Conservation (phyloP, 1,284 basidiomycete species). For the Mycosarcoma mackinlayi region DNA sequence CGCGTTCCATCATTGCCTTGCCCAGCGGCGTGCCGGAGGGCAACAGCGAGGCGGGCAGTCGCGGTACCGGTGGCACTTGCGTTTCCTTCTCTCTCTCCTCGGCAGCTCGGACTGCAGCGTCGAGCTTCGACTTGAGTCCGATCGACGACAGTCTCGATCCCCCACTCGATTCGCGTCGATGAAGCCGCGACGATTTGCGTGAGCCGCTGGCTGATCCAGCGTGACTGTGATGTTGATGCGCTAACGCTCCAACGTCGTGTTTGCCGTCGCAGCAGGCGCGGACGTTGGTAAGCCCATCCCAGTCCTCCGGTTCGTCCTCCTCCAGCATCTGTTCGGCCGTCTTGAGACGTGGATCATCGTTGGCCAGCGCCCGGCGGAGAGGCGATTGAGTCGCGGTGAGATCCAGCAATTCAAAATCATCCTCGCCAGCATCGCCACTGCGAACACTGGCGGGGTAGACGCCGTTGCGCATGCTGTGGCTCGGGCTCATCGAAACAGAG, state of each 20-base stretch:
- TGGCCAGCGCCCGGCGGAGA: slow-evolving; percentile 31
- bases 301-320: slow-evolving; percentile 82
- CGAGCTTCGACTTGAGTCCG: slow-evolving; percentile 42
- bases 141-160: slow-evolving; percentile 32
- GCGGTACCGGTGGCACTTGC: slow-evolving; percentile 13
- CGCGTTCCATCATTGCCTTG: slow-evolving; percentile 8
- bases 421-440: slow-evolving; percentile 23
- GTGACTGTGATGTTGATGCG: slow-evolving; percentile 41
- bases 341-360: slow-evolving; percentile 52
- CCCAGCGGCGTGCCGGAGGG: slow-evolving; percentile 16
- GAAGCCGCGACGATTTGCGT: slow-evolving; percentile 37
- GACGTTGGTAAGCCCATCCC: slow-evolving; percentile 82
- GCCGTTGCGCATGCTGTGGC: slow-evolving; percentile 24
- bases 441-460: slow-evolving; percentile 33
- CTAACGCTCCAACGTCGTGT: slow-evolving; percentile 74
- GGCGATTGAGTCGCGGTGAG: slow-evolving; percentile 44
- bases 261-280: slow-evolving; percentile 88
- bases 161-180: slow-evolving; percentile 34
- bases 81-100: slow-evolving; percentile 28
- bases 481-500: slow-evolving; percentile 41
- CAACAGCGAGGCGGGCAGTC: slow-evolving; percentile 29
- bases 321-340: slow-evolving; percentile 70
- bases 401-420: slow-evolving; percentile 44
- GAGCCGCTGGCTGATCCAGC: slow-evolving; percentile 12
- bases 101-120: slow-evolving; percentile 27